phyloP scores from a whole-genome alignment of 352 stramenopile species.

The Pythium aquatile region DNA sequence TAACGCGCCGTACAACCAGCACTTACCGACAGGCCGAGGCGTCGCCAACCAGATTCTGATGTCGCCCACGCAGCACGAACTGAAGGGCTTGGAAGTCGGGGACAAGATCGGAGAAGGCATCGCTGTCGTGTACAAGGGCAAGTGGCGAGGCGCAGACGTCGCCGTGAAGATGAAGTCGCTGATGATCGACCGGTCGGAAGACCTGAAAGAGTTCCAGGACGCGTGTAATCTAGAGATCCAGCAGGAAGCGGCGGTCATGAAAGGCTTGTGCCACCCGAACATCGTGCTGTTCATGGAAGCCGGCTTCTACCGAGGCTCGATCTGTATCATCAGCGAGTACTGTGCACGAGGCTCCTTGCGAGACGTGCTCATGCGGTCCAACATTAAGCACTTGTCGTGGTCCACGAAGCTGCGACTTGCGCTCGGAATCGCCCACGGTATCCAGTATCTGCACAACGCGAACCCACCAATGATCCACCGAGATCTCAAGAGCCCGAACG shows the following conservation, averaged over 20 bases:
- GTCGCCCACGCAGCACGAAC: constrained; percentile 51
- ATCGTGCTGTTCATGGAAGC: constrained; percentile 90
- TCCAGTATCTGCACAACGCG: constrained; percentile 90
- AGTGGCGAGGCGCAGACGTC: constrained; percentile 94
- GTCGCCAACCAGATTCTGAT: constrained; percentile 20
- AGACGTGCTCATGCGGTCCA: constrained; percentile 88
- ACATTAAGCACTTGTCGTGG: constrained; percentile 75
- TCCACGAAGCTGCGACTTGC: constrained; percentile 77
- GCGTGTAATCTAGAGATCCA: constrained; percentile 86
- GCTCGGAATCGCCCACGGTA: constrained; percentile 77
- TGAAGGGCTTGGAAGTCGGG: constrained; percentile 79
- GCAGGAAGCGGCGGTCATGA: constrained; percentile 80
- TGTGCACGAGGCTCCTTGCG: constrained; percentile 93
- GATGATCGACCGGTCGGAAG: constrained; percentile 57
- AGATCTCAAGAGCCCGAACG: constrained; percentile 90
- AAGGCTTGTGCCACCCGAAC: constrained; percentile 76
- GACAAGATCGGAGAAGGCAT: constrained; percentile 85
- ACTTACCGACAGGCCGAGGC: constrained; percentile 11
- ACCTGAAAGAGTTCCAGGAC: constrained; percentile 74
- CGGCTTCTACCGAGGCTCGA: constrained; percentile 79
- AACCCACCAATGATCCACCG: constrained; percentile 90
- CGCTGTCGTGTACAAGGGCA: constrained; percentile 93
- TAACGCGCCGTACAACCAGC: constrained; percentile 20
- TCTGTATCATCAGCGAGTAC: constrained; percentile 96
- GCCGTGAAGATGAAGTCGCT: constrained; percentile 93